Percentiles rank a stretch among this genome's conserved stretches.
phyloP scores from a whole-genome alignment of 768 basidiomycete genomes.

The Naganishia kalamii region DNA sequence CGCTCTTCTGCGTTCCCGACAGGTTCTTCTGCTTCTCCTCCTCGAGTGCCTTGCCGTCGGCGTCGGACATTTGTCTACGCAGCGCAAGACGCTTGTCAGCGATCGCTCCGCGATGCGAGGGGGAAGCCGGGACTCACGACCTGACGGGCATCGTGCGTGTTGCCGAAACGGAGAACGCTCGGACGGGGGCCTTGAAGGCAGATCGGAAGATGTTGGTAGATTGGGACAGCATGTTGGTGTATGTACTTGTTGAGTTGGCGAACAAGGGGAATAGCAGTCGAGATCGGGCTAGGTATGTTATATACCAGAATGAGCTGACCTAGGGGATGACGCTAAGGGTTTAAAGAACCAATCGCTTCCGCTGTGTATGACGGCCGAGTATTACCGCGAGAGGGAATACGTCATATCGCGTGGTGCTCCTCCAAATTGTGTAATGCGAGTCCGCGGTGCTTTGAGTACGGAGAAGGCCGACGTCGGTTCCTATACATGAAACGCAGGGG shows the following conservation, averaged over 20 bases:
- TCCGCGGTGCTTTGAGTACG: too few species aligned
- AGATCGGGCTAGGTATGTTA: background rate
- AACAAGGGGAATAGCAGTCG: background rate
- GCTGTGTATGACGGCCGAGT: too few species aligned
- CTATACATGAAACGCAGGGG: too few species aligned
- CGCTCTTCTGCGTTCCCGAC: slow-evolving; percentile 6
- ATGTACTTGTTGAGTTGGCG: background rate
- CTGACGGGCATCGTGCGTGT: background rate
- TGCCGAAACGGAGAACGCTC: background rate
- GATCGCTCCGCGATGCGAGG: background rate
- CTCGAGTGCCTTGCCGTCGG: background rate
- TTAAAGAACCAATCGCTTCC: too few species aligned
- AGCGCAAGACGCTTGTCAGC: background rate
- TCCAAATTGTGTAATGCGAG: too few species aligned
- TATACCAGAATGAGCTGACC: too few species aligned
- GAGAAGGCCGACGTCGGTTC: too few species aligned
- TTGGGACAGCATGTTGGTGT: background rate
- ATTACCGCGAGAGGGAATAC: too few species aligned
- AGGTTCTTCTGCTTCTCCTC: slow-evolving; percentile 15
- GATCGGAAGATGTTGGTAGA: background rate
- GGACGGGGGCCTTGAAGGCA: background rate
- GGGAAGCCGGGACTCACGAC: background rate
- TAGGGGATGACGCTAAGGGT: too few species aligned
- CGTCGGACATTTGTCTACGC: slow-evolving; percentile 6
- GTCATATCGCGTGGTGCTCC: too few species aligned